Base-by-base conservation (phyloP, 371 early-diverging fungal species). In the Actinomortierella ambigua region DNA sequence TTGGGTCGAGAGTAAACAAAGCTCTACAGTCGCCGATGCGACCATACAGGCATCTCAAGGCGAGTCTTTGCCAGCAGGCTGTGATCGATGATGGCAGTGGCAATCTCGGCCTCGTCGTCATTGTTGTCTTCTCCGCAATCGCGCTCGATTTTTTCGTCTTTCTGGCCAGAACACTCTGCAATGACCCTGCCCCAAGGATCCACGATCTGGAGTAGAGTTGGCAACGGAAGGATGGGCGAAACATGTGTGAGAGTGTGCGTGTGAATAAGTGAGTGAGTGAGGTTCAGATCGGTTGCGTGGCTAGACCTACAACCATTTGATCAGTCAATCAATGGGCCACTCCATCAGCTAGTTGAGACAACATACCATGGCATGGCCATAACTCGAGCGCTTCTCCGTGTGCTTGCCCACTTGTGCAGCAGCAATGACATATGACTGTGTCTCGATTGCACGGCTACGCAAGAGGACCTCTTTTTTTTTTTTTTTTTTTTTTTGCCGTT, bases 391-490 rank as follows among this genome's bases (percentile, higher is more conserved):
- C 26, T 85, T 90, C 17, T 81, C 76, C 62, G 88, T 90, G 59
- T 95, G 94, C 58, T 85, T 82, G 9, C 95, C 95, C 6, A 82
- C 79, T 52, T 94, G 95, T 2, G 91, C 93, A 17, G 93, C 83
- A 0, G 92, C 93, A 51, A 91, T 76, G n/a, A 91, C 91, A 59
- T 83, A 91, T 2, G 80, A 76, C 59, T 95, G 95, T 2, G 89
- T 93, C 64, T 95, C 95, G 47, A 95, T 93, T 0, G 95, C 95
- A 48, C 95, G 82, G 8, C 93, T 90, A 9, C 92, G 81, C 44
- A 95, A 73, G 22, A 95, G 82, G 0, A 85, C 58, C 65, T 93
- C 91, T 87, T 57, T 34, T 39, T 18, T 42, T 7, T 53, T 14
- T 17, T 24, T 24, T 1, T 53, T 11, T 18, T 40, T 53, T 7